Conservation (phyloP, 129 eudicot species). For the Silybum marianum region DNA sequence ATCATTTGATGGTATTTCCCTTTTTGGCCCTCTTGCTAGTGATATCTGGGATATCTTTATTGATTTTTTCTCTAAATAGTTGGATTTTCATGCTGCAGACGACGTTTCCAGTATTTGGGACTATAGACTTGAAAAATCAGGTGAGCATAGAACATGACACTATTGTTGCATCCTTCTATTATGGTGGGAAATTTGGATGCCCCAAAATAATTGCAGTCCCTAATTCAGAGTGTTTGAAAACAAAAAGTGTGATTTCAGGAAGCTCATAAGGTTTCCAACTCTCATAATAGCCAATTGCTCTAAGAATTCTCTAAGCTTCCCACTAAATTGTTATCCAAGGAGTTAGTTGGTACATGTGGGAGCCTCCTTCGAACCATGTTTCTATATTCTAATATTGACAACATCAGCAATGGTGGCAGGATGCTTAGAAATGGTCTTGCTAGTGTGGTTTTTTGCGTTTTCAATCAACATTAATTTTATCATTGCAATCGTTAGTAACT, state of each 20-base stretch:
- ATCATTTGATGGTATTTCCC: not conserved
- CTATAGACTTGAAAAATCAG: not conserved
- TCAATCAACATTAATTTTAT: not conserved
- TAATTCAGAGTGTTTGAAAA: not conserved
- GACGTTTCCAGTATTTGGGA: not conserved
- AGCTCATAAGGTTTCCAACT: not conserved
- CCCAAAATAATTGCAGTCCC: not conserved
- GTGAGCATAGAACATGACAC: not conserved
- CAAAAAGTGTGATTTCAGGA: not conserved
- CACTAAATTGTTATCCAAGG: not conserved
- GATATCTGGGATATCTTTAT: not conserved
- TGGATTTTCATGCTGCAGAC: not conserved
- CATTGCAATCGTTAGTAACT: not conserved
- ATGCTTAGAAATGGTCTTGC: not conserved
- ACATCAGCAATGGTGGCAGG: not conserved
- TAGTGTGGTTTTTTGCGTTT: not conserved
- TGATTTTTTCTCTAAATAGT: not conserved
- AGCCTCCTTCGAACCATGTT: not conserved
- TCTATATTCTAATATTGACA: constrained; percentile 3
- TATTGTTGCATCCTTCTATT: not conserved
- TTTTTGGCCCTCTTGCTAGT: not conserved
- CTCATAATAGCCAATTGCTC: not conserved
- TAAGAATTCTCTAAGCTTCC: not conserved
- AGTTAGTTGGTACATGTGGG: not conserved
- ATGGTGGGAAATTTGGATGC: not conserved